Evolutionary conservation across 257 asterid genomes (phyloP).

Genomic region (Solanum clarkiae): DNA sequence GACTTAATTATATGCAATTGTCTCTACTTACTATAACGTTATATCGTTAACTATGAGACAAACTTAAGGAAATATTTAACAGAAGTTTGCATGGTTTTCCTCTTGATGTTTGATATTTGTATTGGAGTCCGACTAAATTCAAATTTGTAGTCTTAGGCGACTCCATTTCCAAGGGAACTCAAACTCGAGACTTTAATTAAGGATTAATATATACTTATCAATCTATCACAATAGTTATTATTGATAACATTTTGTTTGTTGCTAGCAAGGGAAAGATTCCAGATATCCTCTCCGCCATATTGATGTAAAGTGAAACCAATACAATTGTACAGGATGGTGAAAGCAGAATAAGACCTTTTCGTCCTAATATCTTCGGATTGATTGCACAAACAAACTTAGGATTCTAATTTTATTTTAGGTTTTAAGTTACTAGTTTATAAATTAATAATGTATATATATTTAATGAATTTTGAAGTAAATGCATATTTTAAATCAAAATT

Average conservation of each 20-base stretch:
- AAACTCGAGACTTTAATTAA: too few relatives aligned
- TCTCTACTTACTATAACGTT: background rate
- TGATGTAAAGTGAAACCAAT: background rate
- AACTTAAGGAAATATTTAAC: background rate
- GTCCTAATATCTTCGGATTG: background rate
- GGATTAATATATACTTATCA: too few relatives aligned
- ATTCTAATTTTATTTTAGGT: background rate
- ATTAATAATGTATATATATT: background rate
- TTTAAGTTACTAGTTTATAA: background rate
- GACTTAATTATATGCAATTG: background rate
- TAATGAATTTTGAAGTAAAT: background rate
- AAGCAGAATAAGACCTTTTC: background rate
- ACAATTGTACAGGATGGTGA: background rate
- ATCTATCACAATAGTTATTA: background rate
- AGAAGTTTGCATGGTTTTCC: background rate
- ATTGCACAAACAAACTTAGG: background rate
- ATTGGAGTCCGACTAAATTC: background rate
- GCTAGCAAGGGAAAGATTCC: background rate
- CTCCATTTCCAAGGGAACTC: fast-evolving
- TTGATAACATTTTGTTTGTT: background rate
- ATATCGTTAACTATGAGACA: background rate
- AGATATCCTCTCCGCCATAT: background rate
- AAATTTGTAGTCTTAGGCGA: fast-evolving
- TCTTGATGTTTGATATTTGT: too few relatives aligned
- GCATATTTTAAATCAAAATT: too few relatives aligned